These are phyloP conservation scores for Linnemannia schmuckeri DNA, from an alignment of 192 early-diverging fungal genomes.

Conservation along the genomic window DNA sequence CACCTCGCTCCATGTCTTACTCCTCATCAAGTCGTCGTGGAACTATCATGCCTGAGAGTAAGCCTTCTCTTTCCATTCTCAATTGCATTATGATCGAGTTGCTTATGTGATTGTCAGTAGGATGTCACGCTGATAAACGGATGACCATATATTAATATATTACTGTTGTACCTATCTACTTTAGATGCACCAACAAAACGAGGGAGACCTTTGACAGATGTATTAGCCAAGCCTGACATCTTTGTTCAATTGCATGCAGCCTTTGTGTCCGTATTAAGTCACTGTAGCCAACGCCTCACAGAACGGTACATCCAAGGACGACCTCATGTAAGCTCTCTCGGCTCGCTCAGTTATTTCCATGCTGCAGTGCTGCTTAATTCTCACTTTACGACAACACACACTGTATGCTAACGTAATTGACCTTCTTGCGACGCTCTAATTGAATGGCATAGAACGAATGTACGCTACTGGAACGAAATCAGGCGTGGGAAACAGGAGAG, in stretches of 20 bases:
- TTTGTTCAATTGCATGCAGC: slow-evolving; percentile 72
- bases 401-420: slow-evolving; percentile 1
- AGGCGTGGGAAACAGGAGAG: slow-evolving; percentile 1
- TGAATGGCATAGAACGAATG: slow-evolving; percentile 23
- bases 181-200: slow-evolving; percentile 35
- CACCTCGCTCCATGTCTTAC: slow-evolving; percentile 42
- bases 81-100: not conserved
- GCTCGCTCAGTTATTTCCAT: not conserved
- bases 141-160: not conserved
- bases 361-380: not conserved
- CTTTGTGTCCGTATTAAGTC: slow-evolving; percentile 73
- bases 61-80: slow-evolving; percentile 10
- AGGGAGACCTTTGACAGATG: slow-evolving; percentile 43
- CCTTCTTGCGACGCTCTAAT: not conserved
- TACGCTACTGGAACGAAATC: slow-evolving; percentile 4
- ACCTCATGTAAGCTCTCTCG: slow-evolving; percentile 54
- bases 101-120: not conserved
- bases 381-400: not conserved
- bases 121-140: not conserved
- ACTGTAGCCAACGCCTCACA: slow-evolving; percentile 62
- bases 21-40: slow-evolving; percentile 52
- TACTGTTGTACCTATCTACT: not conserved
- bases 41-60: slow-evolving; percentile 56
- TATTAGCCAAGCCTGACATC: slow-evolving; percentile 64
- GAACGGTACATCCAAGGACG: slow-evolving; percentile 66